Percentiles rank a stretch among this genome's conserved stretches.
Conservation (phyloP, 495 filamentous ascomycete genomes). For the Rhizodiscina lignyota region DNA sequence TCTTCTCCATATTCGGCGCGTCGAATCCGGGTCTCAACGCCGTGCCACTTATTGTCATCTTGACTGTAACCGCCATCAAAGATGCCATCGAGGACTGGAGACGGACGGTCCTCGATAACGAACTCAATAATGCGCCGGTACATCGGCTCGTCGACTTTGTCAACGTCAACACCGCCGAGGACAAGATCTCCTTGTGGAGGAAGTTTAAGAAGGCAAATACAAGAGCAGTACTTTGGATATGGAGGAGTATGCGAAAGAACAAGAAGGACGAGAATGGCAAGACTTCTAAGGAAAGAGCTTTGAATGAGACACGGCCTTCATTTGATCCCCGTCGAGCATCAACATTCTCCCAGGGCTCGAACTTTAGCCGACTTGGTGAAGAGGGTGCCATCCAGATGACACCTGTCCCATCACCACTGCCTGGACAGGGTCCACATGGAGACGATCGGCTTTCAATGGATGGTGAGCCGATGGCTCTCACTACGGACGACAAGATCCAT, state of each 20-base stretch:
- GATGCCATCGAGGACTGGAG: constrained; percentile 98
- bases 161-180: constrained; percentile 85
- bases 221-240: constrained; percentile 38
- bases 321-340: constrained; percentile 50
- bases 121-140: constrained; percentile 91
- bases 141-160: constrained; percentile 76
- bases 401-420: constrained; percentile 69
- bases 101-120: constrained; percentile 77
- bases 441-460: constrained; percentile 13
- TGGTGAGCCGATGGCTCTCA: background rate
- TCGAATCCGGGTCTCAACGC: constrained; percentile 79
- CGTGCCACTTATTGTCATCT: constrained; percentile 84
- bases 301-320: constrained; percentile 37
- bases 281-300: constrained; percentile 26
- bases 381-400: constrained; percentile 73
- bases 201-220: constrained; percentile 82
- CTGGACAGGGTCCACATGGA: constrained; percentile 25
- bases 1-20: constrained; percentile 91
- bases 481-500: constrained; percentile 26
- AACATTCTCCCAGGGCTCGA: constrained; percentile 39
- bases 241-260: constrained; percentile 30
- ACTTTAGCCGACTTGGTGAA: constrained; percentile 32
- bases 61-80: constrained; percentile 82
- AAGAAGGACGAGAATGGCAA: constrained; percentile 26
- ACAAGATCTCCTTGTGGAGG: constrained; percentile 75